Evolutionary conservation across 2,329 filamentous ascomycete genomes (phyloP).

Genomic region (Penicillium sp.): DNA sequence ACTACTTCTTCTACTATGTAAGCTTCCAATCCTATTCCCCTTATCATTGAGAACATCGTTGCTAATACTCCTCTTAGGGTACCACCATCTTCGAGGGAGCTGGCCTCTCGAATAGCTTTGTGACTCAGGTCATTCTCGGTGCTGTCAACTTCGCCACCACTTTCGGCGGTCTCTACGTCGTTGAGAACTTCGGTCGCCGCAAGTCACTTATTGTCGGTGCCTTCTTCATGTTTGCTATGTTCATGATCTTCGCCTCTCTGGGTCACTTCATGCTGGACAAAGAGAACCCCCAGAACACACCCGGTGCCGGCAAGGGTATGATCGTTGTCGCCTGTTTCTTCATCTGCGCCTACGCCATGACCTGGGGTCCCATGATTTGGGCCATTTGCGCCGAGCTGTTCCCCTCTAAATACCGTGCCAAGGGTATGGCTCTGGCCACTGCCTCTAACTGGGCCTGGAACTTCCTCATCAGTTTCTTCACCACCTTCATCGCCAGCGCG

Average conservation of each 20-base stretch:
- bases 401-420: conserved; percentile 55
- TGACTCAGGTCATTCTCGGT: conserved; percentile 60
- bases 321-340: conserved; percentile 69
- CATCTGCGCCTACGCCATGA: conserved; percentile 64
- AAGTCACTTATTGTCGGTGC: conserved; percentile 63
- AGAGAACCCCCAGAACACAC: conserved; percentile 41
- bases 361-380: conserved; percentile 61
- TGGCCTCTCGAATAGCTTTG: conserved; percentile 60
- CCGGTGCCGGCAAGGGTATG: conserved; percentile 59
- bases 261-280: conserved; percentile 45
- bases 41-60: background rate
- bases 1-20: conserved; percentile 55
- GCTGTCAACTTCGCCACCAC: conserved; percentile 65
- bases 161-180: conserved; percentile 63
- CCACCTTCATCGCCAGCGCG: conserved; percentile 66
- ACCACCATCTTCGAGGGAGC: conserved; percentile 56
- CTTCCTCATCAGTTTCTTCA: conserved; percentile 71
- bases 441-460: conserved; percentile 73
- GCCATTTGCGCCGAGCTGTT: conserved; percentile 44
- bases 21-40: background rate
- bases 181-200: conserved; percentile 64
- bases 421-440: conserved; percentile 74
- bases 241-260: conserved; percentile 60
- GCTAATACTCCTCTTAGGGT: conserved; percentile 44
- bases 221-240: conserved; percentile 61